Evolutionary conservation across 148 eudicot species (phyloP).

Genomic region (Silene latifolia): DNA sequence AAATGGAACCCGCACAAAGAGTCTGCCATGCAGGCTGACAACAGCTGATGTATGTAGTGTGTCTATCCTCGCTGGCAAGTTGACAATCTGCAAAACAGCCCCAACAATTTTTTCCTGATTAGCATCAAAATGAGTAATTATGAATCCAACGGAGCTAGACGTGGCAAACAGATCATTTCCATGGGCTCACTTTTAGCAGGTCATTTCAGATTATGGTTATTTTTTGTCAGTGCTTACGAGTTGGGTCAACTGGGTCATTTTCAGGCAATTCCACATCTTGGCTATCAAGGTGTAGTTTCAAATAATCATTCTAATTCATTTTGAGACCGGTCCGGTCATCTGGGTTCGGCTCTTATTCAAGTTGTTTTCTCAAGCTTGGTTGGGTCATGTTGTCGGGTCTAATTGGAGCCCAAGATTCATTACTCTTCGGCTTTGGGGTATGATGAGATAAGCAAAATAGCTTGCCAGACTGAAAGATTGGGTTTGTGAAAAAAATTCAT

Average conservation of each 20-base stretch:
- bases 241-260: not conserved
- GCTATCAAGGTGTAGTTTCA: not conserved
- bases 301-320: not conserved
- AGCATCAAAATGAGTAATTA: not conserved
- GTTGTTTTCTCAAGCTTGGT: not conserved
- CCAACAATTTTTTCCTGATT: not conserved
- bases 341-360: not conserved
- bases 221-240: not conserved
- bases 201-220: not conserved
- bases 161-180: not conserved
- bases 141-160: not conserved
- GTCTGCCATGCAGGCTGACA: slow-evolving; percentile 87
- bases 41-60: slow-evolving; percentile 89
- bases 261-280: not conserved
- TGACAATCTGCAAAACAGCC: slow-evolving; percentile 55
- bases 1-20: slow-evolving; percentile 81
- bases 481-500: not conserved
- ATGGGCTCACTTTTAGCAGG: not conserved
- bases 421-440: not conserved
- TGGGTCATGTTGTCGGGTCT: not conserved
- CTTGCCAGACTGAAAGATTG: not conserved
- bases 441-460: not conserved
- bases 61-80: slow-evolving; percentile 67
- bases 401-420: not conserved
- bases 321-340: not conserved